A percentile compares a stretch with the other conserved stretches of the same genome.
These are phyloP conservation scores for Tuber indicum DNA, from an alignment of 495 filamentous ascomycete genomes.

Conservation along the genomic window DNA sequence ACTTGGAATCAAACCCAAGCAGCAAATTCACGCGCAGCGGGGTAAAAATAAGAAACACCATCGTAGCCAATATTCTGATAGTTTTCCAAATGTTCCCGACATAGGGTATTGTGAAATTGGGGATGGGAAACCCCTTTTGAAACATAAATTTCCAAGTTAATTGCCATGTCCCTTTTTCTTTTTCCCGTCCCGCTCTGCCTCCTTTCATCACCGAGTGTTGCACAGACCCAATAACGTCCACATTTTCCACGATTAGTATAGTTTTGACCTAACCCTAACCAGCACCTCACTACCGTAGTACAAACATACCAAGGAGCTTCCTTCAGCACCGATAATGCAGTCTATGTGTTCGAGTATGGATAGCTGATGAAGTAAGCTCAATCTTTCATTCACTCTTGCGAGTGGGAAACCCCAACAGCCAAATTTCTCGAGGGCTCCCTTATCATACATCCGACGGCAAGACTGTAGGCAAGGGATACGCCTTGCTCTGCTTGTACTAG, in stretches of 20 bases:
- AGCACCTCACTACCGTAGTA: not conserved
- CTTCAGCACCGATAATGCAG: not conserved
- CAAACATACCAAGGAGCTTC: not conserved
- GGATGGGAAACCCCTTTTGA: conserved; percentile 1
- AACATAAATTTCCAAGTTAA: not conserved
- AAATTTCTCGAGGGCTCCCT: not conserved
- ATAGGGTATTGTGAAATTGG: not conserved
- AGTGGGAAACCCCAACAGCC: not conserved
- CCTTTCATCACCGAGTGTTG: conserved; percentile 1
- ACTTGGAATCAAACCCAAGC: not conserved
- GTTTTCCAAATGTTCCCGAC: not conserved
- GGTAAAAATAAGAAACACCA: not conserved
- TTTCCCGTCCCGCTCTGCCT: not conserved
- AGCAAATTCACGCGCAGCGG: not conserved
- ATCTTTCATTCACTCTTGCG: not conserved
- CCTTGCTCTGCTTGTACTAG: not conserved
- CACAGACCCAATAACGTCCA: not conserved
- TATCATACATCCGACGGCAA: not conserved
- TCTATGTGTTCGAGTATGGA: not conserved
- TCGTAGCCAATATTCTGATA: not conserved
- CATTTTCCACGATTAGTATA: not conserved
- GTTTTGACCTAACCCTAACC: not conserved
- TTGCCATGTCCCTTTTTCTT: not conserved
- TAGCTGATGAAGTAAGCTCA: not conserved
- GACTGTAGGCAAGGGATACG: not conserved